phyloP scores from a whole-genome alignment of 371 early-diverging fungal species.

The Syncephalastrum racemosum region DNA sequence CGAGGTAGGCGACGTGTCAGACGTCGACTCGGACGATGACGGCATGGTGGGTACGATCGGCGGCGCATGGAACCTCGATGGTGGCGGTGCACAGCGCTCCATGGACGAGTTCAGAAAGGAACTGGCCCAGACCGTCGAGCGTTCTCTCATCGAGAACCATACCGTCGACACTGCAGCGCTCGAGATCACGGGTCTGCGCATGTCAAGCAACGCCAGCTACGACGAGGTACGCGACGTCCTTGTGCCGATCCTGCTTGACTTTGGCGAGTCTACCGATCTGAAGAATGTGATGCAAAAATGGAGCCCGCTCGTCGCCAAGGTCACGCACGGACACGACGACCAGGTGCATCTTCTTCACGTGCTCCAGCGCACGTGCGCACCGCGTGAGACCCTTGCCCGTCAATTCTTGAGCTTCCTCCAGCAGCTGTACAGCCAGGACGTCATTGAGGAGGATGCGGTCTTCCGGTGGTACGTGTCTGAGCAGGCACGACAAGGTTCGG shows the following conservation, averaged over 20 bases:
- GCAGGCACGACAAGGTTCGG: conserved; percentile 23
- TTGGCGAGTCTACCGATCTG: conserved; percentile 43
- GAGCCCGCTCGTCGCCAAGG: conserved; percentile 69
- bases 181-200: conserved; percentile 89
- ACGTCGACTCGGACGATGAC: conserved; percentile 44
- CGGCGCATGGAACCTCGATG: conserved; percentile 35
- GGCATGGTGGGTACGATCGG: conserved; percentile 27
- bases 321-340: conserved; percentile 72
- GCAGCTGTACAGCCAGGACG: conserved; percentile 77
- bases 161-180: conserved; percentile 74
- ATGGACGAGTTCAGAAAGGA: conserved; percentile 71
- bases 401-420: conserved; percentile 65
- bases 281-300: conserved; percentile 59
- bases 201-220: conserved; percentile 86
- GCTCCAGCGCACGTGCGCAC: conserved; percentile 55
- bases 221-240: conserved; percentile 75
- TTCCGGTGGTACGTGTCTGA: conserved; percentile 70
- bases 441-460: conserved; percentile 84
- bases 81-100: conserved; percentile 32
- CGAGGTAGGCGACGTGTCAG: conserved; percentile 56
- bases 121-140: conserved; percentile 74
- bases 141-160: conserved; percentile 80
- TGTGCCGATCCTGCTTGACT: conserved; percentile 63
- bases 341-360: conserved; percentile 75
- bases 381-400: conserved; percentile 45